A percentile compares a stretch with the other conserved stretches of the same genome.
Conservation (phyloP, 2,329 filamentous ascomycete genomes). For the Neocucurbitaria cava region DNA sequence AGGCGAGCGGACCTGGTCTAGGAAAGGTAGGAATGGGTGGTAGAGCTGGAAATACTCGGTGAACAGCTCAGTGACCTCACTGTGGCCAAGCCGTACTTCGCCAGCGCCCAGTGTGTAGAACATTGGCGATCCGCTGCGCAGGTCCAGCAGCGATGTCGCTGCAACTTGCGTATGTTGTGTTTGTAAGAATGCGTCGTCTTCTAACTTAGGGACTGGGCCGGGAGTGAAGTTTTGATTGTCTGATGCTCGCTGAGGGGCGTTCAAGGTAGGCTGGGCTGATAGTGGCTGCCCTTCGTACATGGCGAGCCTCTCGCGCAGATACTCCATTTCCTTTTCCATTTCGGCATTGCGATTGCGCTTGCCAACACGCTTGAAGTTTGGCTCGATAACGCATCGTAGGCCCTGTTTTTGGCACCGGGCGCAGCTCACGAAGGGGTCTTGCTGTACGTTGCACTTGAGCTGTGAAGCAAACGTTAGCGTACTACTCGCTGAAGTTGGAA, state of each 20-base stretch:
- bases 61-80: slow-evolving; percentile 65
- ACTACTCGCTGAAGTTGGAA: slow-evolving; percentile 4
- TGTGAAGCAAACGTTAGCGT: slow-evolving; percentile 47
- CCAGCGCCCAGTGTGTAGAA: slow-evolving; percentile 66
- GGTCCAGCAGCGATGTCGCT: slow-evolving; percentile 49
- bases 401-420: slow-evolving; percentile 79
- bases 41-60: slow-evolving; percentile 77
- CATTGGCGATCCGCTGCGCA: slow-evolving; percentile 58
- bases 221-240: slow-evolving; percentile 32
- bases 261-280: slow-evolving; percentile 33
- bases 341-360: slow-evolving; percentile 85
- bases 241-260: slow-evolving; percentile 29
- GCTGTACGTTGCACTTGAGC: slow-evolving; percentile 84
- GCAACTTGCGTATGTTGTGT: slow-evolving; percentile 48
- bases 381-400: slow-evolving; percentile 84
- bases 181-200: slow-evolving; percentile 46
- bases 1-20: slow-evolving; percentile 70
- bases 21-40: slow-evolving; percentile 79
- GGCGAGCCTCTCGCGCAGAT: slow-evolving; percentile 62
- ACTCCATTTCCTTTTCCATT: slow-evolving; percentile 83
- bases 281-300: slow-evolving; percentile 64
- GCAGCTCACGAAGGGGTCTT: slow-evolving; percentile 80
- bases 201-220: slow-evolving; percentile 29
- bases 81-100: slow-evolving; percentile 51
- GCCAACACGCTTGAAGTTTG: slow-evolving; percentile 83